Percentiles rank a stretch among this genome's conserved stretches.
Conservation (phyloP, 306 rosid species). For the Vigna angularis region DNA sequence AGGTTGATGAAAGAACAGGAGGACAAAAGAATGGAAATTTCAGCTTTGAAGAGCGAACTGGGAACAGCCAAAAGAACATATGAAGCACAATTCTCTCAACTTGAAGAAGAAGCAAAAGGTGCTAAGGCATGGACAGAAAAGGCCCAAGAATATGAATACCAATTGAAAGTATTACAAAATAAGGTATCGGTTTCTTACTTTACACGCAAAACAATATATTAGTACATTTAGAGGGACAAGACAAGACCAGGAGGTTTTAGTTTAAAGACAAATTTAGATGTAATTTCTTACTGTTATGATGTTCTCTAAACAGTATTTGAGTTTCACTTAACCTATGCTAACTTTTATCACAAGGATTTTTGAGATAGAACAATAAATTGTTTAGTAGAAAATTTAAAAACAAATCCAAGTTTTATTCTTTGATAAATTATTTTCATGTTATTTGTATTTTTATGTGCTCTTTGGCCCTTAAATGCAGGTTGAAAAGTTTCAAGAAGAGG, state of each 20-base stretch:
- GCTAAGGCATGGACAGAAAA: constrained; percentile 49
- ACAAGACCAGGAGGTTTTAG: background rate
- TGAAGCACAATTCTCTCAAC: constrained; percentile 51
- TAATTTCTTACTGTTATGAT: background rate
- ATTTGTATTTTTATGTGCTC: constrained; percentile 6
- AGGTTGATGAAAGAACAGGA: constrained; percentile 59
- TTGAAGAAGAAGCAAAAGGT: constrained; percentile 53
- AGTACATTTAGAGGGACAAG: background rate
- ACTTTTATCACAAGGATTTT: background rate
- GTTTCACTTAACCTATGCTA: background rate
- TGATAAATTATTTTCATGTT: background rate
- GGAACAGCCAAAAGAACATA: constrained; percentile 55
- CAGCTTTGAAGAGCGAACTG: constrained; percentile 56
- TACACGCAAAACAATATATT: background rate
- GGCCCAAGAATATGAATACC: constrained; percentile 59
- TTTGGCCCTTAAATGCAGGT: constrained; percentile 29
- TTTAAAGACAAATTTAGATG: background rate
- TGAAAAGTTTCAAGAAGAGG: no score
- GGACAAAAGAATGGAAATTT: constrained; percentile 50
- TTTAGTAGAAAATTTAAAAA: background rate
- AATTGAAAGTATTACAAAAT: constrained; percentile 48
- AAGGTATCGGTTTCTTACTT: constrained; percentile 3
- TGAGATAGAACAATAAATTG: background rate
- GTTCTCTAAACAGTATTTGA: background rate
- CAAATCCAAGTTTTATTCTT: background rate